Conservation (phyloP, 768 basidiomycete genomes). For the Gymnopilus dilepis region DNA sequence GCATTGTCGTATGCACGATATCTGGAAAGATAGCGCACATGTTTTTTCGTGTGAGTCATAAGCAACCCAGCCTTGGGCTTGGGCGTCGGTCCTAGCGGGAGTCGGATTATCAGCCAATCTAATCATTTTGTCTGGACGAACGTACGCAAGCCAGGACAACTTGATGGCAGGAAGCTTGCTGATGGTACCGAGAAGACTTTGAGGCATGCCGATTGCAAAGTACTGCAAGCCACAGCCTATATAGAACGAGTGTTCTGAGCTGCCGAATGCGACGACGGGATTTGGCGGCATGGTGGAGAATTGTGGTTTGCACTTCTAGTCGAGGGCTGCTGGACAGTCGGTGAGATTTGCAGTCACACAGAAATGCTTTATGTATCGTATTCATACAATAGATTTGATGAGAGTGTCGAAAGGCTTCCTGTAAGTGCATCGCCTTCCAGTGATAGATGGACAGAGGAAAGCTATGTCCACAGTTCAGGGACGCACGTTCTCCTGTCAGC, state of each 20-base stretch:
- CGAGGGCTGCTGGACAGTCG: background rate
- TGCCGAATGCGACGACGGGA: constrained; percentile 8
- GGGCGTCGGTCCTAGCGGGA: background rate
- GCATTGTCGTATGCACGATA: too few relatives aligned
- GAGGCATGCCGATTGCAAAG: constrained; percentile 1
- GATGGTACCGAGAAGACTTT: background rate
- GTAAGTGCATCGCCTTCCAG: too few relatives aligned
- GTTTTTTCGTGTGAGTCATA: background rate
- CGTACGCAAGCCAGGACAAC: constrained; percentile 11
- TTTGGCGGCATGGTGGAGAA: background rate
- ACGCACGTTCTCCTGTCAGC: too few relatives aligned
- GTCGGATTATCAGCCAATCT: background rate
- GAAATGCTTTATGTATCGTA: background rate
- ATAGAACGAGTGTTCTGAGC: constrained; percentile 4
- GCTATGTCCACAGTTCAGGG: too few relatives aligned
- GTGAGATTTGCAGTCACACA: background rate
- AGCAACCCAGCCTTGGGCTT: constrained; percentile 6
- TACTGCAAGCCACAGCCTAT: constrained; percentile 7
- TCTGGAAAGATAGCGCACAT: background rate
- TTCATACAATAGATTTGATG: too few relatives aligned
- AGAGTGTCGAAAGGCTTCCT: too few relatives aligned
- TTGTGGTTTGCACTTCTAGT: background rate
- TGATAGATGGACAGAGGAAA: too few relatives aligned
- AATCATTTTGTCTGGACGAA: too few relatives aligned
- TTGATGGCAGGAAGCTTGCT: constrained; percentile 2